Conservation (phyloP, 2,329 filamentous ascomycete species). For the Colletotrichum trifolii region DNA sequence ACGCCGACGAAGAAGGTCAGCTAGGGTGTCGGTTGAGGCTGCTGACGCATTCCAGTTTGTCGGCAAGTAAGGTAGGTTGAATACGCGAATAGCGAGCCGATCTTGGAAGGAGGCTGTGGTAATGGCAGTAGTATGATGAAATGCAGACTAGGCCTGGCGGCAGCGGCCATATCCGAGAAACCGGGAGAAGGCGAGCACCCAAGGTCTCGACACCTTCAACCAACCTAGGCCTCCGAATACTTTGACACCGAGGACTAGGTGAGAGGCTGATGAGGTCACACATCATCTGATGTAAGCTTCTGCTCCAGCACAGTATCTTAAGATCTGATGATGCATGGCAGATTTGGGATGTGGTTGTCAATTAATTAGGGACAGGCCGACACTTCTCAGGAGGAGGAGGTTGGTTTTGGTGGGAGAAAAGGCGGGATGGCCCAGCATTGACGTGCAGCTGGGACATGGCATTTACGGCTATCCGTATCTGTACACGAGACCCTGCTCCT, state of each 20-base stretch:
- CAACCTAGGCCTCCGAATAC: constrained; percentile 1
- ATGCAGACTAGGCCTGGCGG: constrained; percentile 11
- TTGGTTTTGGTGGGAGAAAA: background rate
- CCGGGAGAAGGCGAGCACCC: background rate
- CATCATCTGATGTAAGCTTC: constrained; percentile 32
- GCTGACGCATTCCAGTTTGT: constrained; percentile 2
- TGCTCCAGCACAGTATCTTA: constrained; percentile 13
- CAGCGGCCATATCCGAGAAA: constrained; percentile 17
- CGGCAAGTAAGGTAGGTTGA: background rate
- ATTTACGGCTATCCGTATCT: too few species aligned
- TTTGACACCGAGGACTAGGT: constrained; percentile 5
- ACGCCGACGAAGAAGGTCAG: background rate
- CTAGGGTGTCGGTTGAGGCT: background rate
- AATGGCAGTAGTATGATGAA: constrained; percentile 16
- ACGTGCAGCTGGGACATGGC: too few species aligned
- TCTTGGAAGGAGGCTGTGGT: background rate
- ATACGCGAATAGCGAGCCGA: constrained; percentile 1
- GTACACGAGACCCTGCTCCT: too few species aligned
- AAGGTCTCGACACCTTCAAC: constrained; percentile 9
- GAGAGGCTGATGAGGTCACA: constrained; percentile 8
- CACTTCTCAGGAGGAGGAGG: constrained; percentile 12
- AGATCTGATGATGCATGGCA: constrained; percentile 19
- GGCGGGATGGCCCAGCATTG: too few species aligned
- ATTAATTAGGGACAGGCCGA: constrained; percentile 13
- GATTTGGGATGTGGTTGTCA: constrained; percentile 16